Evolutionary conservation across 2,329 filamentous ascomycete species (phyloP).

Genomic region (Monilinia fructicola): DNA sequence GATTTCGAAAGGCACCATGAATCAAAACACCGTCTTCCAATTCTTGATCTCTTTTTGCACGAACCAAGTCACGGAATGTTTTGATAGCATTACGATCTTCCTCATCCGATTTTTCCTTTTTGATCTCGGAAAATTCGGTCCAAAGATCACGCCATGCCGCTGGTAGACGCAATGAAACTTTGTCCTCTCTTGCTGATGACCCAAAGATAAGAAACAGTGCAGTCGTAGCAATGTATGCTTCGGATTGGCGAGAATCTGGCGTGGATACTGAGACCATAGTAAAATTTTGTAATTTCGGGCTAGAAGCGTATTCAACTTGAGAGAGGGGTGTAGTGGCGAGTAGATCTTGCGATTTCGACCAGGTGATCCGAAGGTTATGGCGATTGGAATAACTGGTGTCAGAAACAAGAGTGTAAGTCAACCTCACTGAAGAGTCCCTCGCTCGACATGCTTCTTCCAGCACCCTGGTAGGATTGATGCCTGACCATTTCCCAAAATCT

Average conservation of each 20-base stretch:
- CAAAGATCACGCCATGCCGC: conserved; percentile 82
- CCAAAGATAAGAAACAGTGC: conserved; percentile 81
- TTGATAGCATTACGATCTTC: conserved; percentile 68
- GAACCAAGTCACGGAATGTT: conserved; percentile 67
- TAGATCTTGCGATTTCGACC: conserved; percentile 71
- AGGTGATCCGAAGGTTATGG: conserved; percentile 71
- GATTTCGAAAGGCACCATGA: conserved; percentile 71
- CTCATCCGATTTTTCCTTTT: conserved; percentile 68
- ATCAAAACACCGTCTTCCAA: conserved; percentile 73
- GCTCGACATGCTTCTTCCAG: conserved; percentile 87
- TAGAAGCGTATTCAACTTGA: conserved; percentile 37
- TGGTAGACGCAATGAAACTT: conserved; percentile 75
- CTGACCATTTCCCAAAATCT: conserved; percentile 82
- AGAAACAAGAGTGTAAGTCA: conserved; percentile 70
- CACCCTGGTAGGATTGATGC: conserved; percentile 71
- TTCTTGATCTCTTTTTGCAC: conserved; percentile 66
- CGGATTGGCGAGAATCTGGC: conserved; percentile 75
- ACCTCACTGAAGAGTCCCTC: conserved; percentile 67
- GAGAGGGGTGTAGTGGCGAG: conserved; percentile 42
- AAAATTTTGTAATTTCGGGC: conserved; percentile 58
- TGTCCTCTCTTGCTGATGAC: conserved; percentile 79
- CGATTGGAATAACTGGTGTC: conserved; percentile 72
- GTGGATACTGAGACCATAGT: conserved; percentile 75
- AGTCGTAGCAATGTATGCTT: conserved; percentile 78
- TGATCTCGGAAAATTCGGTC: conserved; percentile 70